Conservation (phyloP, 352 stramenopile species). For the Phytophthora tentaculata region DNA sequence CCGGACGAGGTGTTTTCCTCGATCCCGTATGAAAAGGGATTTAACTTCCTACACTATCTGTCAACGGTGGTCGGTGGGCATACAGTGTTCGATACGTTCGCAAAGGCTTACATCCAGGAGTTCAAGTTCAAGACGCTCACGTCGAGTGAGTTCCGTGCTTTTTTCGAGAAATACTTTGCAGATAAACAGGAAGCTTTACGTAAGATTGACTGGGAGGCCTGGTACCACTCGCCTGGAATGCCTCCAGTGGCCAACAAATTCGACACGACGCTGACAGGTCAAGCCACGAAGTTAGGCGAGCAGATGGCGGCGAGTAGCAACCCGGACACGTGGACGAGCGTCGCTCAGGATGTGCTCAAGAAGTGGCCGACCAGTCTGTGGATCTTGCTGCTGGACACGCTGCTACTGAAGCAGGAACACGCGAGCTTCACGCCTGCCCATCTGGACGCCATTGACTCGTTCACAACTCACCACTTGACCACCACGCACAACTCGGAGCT, state of each 20-base stretch:
- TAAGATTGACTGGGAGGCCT: conserved; percentile 94
- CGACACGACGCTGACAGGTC: conserved; percentile 80
- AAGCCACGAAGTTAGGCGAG: conserved; percentile 52
- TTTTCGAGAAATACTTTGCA: conserved; percentile 85
- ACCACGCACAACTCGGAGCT: conserved; percentile 72
- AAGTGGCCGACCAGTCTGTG: conserved; percentile 61
- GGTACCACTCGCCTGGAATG: conserved; percentile 92
- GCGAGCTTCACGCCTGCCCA: conserved; percentile 41
- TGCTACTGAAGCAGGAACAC: conserved; percentile 48
- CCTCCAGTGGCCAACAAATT: conserved; percentile 84
- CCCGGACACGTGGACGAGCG: conserved; percentile 40
- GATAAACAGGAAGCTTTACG: conserved; percentile 45
- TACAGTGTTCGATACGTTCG: conserved; percentile 83
- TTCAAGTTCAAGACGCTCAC: conserved; percentile 92
- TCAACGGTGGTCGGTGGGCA: conserved; percentile 56
- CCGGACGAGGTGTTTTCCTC: conserved; percentile 96
- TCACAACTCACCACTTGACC: conserved; percentile 49
- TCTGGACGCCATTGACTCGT: conserved; percentile 67
- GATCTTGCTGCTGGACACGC: conserved; percentile 67
- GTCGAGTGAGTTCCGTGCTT: conserved; percentile 73
- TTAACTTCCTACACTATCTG: conserved; percentile 86
- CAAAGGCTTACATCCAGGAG: conserved; percentile 90
- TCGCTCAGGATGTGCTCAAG: conserved; percentile 25
- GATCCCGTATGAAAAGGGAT: conserved; percentile 97
- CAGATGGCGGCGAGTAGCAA: conserved; percentile 40